Conservation (phyloP, 257 asterid species). For the Solanum sejunctum region DNA sequence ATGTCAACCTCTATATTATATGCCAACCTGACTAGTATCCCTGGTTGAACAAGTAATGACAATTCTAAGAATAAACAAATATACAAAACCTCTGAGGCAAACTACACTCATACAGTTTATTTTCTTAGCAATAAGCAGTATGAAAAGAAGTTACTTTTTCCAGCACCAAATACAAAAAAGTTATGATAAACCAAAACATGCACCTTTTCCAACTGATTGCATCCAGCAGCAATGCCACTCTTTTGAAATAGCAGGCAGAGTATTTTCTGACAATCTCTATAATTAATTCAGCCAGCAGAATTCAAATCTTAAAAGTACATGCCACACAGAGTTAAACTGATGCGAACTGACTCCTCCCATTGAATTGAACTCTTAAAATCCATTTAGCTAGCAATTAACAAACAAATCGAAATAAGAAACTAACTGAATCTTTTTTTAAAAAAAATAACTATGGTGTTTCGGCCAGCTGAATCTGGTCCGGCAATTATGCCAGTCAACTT, state of each 20-base stretch:
- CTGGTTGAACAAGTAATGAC: slow-evolving; percentile 8
- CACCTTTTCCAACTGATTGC: background rate
- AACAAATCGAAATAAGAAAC: background rate
- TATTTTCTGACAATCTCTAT: background rate
- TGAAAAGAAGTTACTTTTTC: background rate
- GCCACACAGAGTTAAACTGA: background rate
- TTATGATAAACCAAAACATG: background rate
- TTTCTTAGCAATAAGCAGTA: background rate
- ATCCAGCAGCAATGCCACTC: background rate
- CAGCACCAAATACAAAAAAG: background rate
- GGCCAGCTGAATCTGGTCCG: background rate
- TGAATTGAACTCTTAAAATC: background rate
- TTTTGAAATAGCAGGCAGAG: background rate
- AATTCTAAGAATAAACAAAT: background rate
- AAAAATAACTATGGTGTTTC: background rate
- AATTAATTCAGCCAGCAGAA: background rate
- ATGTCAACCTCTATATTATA: slow-evolving; percentile 6
- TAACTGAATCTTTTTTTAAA: background rate
- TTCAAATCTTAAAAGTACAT: background rate
- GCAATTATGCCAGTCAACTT: background rate
- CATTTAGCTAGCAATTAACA: background rate
- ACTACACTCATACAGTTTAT: background rate
- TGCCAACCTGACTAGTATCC: slow-evolving; percentile 13
- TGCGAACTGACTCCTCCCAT: background rate
- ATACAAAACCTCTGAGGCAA: background rate